These are phyloP conservation scores for Lagenidium giganteum DNA, from an alignment of 352 stramenopile genomes.

Conservation along the genomic window DNA sequence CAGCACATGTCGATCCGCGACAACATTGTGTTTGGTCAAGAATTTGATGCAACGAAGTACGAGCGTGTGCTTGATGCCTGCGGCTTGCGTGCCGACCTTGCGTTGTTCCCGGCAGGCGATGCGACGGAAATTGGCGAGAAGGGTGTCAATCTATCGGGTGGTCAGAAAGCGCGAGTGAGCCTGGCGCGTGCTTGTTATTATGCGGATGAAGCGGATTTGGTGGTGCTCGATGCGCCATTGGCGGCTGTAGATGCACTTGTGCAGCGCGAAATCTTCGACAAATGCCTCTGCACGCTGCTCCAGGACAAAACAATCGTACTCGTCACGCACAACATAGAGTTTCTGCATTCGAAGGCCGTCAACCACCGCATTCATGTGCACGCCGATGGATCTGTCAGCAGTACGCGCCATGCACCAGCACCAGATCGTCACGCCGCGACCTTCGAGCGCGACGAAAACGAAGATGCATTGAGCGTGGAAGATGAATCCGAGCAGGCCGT, in stretches of 20 bases:
- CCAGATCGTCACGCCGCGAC: no score
- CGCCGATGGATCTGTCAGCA: conserved; percentile 25
- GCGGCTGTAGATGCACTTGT: conserved; percentile 88
- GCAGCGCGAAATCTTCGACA: conserved; percentile 61
- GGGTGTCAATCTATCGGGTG: conserved; percentile 89
- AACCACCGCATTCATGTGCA: conserved; percentile 36
- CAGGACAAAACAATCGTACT: conserved; percentile 51
- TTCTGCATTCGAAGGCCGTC: conserved; percentile 39
- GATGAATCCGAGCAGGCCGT: conserved; percentile 1
- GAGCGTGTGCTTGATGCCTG: conserved; percentile 42
- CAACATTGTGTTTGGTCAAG: conserved; percentile 89
- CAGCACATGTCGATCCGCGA: conserved; percentile 87
- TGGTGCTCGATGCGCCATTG: conserved; percentile 88
- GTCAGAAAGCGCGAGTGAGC: conserved; percentile 74
- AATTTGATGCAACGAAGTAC: conserved; percentile 24
- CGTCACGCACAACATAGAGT: conserved; percentile 42
- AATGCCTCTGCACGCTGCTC: conserved; percentile 15
- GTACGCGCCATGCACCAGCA: conserved; percentile 27
- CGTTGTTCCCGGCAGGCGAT: conserved; percentile 72
- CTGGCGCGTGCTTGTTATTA: conserved; percentile 50
- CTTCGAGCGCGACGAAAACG: no score
- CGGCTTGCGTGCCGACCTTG: conserved; percentile 71
- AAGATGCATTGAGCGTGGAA: no score
- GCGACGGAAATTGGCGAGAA: conserved; percentile 92
- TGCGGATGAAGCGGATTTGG: conserved; percentile 30